These are phyloP conservation scores for Aureobasidium zeae DNA, from an alignment of 2,329 filamentous ascomycete genomes.

Conservation along the genomic window DNA sequence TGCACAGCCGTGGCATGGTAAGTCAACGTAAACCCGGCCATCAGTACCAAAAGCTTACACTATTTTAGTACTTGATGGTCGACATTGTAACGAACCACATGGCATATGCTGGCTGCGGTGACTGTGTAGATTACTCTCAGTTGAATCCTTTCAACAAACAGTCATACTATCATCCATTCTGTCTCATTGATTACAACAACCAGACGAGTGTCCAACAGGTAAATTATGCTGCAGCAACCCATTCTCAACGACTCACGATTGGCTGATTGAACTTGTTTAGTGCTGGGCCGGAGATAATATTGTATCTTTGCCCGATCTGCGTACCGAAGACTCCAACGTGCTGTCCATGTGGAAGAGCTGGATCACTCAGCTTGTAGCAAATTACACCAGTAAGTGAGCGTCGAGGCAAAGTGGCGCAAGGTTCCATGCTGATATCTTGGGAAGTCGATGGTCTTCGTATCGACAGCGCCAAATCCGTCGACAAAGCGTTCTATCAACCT, in stretches of 20 bases:
- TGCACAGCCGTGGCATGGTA: conserved; percentile 31
- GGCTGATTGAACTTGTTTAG: background rate
- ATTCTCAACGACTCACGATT: too few relatives aligned
- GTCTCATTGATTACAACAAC: conserved; percentile 47
- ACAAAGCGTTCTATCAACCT: conserved; percentile 30
- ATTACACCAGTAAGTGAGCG: conserved; percentile 40
- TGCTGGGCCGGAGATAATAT: conserved; percentile 37
- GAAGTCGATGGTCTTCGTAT: conserved; percentile 44
- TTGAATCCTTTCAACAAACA: conserved; percentile 34
- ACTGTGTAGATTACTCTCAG: conserved; percentile 25
- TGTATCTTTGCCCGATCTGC: conserved; percentile 50
- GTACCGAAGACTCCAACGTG: conserved; percentile 44
- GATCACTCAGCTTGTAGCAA: conserved; percentile 48
- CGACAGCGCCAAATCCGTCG: conserved; percentile 39
- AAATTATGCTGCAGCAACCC: background rate
- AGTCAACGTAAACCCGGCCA: background rate
- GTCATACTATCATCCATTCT: conserved; percentile 44
- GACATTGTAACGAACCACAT: conserved; percentile 32
- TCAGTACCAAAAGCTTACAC: conserved; percentile 18
- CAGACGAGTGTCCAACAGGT: conserved; percentile 26
- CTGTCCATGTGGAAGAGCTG: conserved; percentile 45
- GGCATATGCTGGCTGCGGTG: conserved; percentile 25
- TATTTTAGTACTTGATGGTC: conserved; percentile 31
- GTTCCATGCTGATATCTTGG: background rate
- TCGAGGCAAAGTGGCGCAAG: background rate